Base-by-base conservation (phyloP, 2,329 filamentous ascomycete species). In the Tolypocladium album region DNA sequence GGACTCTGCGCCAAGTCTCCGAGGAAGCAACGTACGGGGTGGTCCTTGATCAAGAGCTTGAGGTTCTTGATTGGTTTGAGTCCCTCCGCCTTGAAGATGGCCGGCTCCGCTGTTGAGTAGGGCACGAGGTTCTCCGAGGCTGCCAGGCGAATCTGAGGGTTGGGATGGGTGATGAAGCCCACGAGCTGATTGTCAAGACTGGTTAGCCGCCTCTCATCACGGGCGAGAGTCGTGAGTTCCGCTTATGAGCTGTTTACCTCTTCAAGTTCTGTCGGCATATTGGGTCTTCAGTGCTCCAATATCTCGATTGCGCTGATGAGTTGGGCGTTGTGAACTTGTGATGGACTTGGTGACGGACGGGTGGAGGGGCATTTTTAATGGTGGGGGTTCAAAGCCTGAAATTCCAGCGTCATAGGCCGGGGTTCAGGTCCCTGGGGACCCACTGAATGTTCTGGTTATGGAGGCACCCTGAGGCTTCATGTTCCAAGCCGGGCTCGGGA, bases 161-260 rank as follows among this genome's bases (percentile, higher is more conserved):
- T 96, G 62, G 90, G 90, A 76, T 96, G 88, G 74, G 90, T 88
- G 61, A 97, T 89, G 75, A 97, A 97, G 72, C 92, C 91, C 63
- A 97, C 91, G 59, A 96, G 85, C 90, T 96, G 67, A 11, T 22
- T 2, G 50, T 22, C 50, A 36, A 36, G 20, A 20, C 31, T 36
- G 9, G 31, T 53, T 20, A 53, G 50, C 20, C 36, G 5, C 9
- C 22, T n/a, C 27, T 22, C 27, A 53, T 36, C 1, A 2, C 4
- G 22, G 20, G 20, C 2, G 2, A 12, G 9, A 8, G 20, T 5
- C 31, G 36, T 31, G 31, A 53, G 20, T 4, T 4, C 31, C 13
- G 50, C 20, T 53, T 2, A 53, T 3, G 7, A 3, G 7, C 1
- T 20, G 24, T 22, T 22, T 77, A 90, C 88, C 76, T 92, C 88